Evolutionary conservation across 2,329 filamentous ascomycete genomes (phyloP).

Genomic region (Talaromyces sp.): DNA sequence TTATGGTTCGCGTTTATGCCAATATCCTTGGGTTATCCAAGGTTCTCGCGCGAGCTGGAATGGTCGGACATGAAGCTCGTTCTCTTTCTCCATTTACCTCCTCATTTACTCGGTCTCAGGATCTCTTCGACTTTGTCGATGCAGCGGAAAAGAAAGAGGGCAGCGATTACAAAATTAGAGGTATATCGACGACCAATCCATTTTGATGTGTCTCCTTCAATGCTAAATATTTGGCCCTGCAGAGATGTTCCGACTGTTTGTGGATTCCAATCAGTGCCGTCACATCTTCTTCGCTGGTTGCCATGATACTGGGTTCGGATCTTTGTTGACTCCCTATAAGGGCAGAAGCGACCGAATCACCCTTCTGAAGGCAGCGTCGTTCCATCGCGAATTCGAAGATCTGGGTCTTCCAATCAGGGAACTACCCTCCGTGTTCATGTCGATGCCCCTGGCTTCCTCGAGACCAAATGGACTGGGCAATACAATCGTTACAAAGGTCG

Average conservation of each 20-base stretch:
- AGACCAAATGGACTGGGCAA: conserved; percentile 2
- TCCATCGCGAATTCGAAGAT: conserved; percentile 57
- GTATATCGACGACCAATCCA: conserved; percentile 26
- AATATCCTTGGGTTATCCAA: conserved; percentile 59
- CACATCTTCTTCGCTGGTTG: conserved; percentile 67
- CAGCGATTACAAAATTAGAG: conserved; percentile 63
- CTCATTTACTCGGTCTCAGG: conserved; percentile 60
- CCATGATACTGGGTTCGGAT: conserved; percentile 62
- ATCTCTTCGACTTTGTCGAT: conserved; percentile 64
- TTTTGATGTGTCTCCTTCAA: conserved; percentile 11
- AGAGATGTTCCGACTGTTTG: conserved; percentile 52
- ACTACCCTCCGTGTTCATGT: conserved; percentile 57
- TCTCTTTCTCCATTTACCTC: conserved; percentile 59
- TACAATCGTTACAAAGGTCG: conserved; percentile 12
- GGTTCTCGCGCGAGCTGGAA: conserved; percentile 51
- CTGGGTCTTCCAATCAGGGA: conserved; percentile 57
- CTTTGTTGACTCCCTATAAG: conserved; percentile 57
- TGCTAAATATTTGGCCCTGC: conserved; percentile 5
- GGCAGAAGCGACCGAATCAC: conserved; percentile 57
- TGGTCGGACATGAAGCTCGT: conserved; percentile 58
- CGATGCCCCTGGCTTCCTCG: conserved; percentile 34
- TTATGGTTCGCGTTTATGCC: conserved; percentile 60
- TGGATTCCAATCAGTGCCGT: conserved; percentile 63
- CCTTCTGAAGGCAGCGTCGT: conserved; percentile 55
- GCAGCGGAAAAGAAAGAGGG: conserved; percentile 63